Percentiles rank a stretch among this genome's conserved stretches.
Conservation (phyloP, 768 basidiomycete species). For the Serendipita sp. region DNA sequence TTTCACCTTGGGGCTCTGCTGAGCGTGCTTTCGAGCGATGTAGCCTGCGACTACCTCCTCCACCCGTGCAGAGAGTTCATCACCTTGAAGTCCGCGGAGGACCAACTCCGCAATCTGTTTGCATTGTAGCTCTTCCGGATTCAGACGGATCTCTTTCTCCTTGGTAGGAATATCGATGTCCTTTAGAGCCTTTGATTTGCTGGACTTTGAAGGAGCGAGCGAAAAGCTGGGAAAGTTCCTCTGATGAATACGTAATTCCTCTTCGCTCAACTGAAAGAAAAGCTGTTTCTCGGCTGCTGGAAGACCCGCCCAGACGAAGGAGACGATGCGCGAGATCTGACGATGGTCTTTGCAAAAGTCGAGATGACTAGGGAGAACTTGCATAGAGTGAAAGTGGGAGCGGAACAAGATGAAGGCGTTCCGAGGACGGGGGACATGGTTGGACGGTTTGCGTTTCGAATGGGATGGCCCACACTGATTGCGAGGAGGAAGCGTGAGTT, state of each 20-base stretch:
- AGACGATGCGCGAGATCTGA: neutral
- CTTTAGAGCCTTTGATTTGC: neutral
- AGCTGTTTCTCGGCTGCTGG: neutral
- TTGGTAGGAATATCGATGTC: no score
- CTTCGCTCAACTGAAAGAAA: neutral
- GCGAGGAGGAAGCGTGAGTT: neutral
- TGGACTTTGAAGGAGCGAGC: neutral
- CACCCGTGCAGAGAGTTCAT: neutral
- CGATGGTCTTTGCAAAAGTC: neutral
- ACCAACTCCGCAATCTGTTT: neutral
- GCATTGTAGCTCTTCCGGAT: neutral
- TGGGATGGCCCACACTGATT: neutral
- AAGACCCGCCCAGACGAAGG: neutral
- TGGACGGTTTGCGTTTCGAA: neutral
- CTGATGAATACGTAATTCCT: neutral
- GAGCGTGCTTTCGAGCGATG: neutral
- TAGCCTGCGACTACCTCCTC: neutral
- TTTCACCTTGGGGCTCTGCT: no score
- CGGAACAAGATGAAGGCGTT: constrained; percentile 12
- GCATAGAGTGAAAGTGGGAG: constrained; percentile 33
- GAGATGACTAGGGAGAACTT: neutral
- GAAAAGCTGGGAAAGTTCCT: neutral
- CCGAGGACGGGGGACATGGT: constrained; percentile 36
- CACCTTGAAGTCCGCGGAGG: neutral
- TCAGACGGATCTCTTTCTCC: neutral